A percentile compares a stretch with the other conserved stretches of the same genome.
phyloP scores from a whole-genome alignment of 2,329 filamentous ascomycete genomes.

The Graphium sp. region DNA sequence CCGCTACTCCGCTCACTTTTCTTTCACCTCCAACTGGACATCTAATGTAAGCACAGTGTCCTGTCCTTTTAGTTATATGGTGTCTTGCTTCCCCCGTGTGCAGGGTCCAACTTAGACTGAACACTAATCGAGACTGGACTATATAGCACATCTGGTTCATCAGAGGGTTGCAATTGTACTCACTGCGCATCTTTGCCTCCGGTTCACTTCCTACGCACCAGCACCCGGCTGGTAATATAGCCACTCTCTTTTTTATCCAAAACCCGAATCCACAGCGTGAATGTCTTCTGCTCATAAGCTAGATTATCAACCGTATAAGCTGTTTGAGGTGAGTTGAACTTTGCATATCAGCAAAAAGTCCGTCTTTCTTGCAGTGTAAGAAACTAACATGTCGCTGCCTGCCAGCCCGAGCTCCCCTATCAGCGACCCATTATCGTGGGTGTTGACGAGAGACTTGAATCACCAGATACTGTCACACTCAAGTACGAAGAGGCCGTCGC shows the following conservation, averaged over 20 bases:
- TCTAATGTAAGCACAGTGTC: too few species aligned
- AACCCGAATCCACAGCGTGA: constrained; percentile 19
- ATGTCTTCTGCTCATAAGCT: constrained; percentile 43
- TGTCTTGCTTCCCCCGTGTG: too few species aligned
- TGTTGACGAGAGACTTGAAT: constrained; percentile 37
- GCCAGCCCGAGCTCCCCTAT: constrained; percentile 33
- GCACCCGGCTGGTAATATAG: constrained; percentile 12
- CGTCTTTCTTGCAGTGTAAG: constrained; percentile 5
- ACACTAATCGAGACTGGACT: too few species aligned
- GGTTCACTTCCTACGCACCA: constrained; percentile 15
- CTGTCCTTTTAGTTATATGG: too few species aligned
- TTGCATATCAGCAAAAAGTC: not conserved
- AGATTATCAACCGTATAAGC: constrained; percentile 32
- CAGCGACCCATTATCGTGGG: constrained; percentile 38
- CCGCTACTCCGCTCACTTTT: too few species aligned
- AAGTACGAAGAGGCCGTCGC: constrained; percentile 38
- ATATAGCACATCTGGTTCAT: too few species aligned
- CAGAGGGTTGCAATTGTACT: constrained; percentile 16
- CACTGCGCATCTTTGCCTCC: not conserved
- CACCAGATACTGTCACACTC: constrained; percentile 37
- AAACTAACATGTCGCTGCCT: constrained; percentile 1
- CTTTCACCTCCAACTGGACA: too few species aligned
- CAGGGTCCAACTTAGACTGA: too few species aligned
- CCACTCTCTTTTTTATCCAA: constrained; percentile 16
- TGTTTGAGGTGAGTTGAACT: constrained; percentile 37